Conservation (phyloP, 345 rosid species). For the Reutealis trisperma region DNA sequence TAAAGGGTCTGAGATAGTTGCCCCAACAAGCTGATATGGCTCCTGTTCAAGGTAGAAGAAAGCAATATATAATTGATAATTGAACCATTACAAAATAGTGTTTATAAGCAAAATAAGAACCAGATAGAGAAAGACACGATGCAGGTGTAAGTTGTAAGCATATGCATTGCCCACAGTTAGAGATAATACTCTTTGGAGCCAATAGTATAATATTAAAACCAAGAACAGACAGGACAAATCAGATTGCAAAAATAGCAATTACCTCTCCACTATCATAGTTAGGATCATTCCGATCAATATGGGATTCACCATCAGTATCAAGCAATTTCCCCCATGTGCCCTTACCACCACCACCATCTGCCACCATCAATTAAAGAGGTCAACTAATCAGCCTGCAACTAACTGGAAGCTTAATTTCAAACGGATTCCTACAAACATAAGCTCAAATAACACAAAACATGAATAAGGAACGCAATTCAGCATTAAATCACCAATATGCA, state of each 20-base stretch:
- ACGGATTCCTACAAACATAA: neutral
- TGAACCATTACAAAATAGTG: neutral
- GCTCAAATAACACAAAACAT: neutral
- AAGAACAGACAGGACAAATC: neutral
- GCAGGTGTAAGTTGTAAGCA: neutral
- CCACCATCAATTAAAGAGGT: constrained; percentile 19
- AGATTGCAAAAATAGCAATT: constrained; percentile 21
- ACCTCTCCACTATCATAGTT: constrained; percentile 99
- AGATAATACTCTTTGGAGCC: neutral
- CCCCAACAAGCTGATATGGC: constrained; percentile 80
- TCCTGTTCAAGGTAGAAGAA: constrained; percentile 48
- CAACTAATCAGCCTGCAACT: constrained; percentile 9
- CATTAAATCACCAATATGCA: neutral
- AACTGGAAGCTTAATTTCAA: neutral
- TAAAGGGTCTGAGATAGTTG: constrained; percentile 82
- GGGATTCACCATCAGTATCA: constrained; percentile 71
- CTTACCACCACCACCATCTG: constrained; percentile 98
- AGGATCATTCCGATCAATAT: constrained; percentile 86
- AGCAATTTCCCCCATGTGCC: constrained; percentile 98
- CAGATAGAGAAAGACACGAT: neutral
- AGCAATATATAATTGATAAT: constrained; percentile 2
- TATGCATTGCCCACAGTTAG: neutral
- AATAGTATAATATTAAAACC: neutral
- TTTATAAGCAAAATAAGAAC: neutral
- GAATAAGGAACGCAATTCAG: neutral